phyloP scores from a whole-genome alignment of 768 basidiomycete species.

The Trametes sanguinea region DNA sequence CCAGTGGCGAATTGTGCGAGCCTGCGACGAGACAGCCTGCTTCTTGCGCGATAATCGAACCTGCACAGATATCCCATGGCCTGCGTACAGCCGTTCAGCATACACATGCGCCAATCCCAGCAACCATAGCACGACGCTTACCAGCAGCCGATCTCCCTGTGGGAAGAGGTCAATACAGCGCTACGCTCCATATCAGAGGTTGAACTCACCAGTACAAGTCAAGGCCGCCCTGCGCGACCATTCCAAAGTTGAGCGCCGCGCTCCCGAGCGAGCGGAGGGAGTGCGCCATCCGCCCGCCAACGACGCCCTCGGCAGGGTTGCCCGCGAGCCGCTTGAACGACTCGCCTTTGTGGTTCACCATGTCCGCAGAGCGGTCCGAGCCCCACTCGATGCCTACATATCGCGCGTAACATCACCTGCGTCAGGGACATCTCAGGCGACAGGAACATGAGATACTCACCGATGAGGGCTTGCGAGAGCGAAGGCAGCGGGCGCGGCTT shows the following conservation, averaged over 20 bases:
- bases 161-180: background rate
- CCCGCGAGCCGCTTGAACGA: conserved; percentile 80
- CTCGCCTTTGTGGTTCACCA: conserved; percentile 57
- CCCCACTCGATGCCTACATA: conserved; percentile 83
- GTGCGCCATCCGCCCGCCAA: conserved; percentile 82
- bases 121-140: conserved; percentile 30
- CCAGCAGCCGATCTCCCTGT: conserved; percentile 82
- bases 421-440: background rate
- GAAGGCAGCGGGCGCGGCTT: conserved; percentile 71
- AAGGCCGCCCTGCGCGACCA: conserved; percentile 86
- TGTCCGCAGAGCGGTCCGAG: conserved; percentile 61
- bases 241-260: conserved; percentile 77
- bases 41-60: conserved; percentile 88
- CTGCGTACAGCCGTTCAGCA: conserved; percentile 29
- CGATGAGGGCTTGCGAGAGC: conserved; percentile 72
- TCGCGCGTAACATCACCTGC: conserved; percentile 13
- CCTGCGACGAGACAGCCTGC: conserved; percentile 84
- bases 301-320: conserved; percentile 59
- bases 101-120: background rate
- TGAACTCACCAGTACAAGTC: conserved; percentile 80
- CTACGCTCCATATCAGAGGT: too few relatives aligned
- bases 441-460: conserved; percentile 28
- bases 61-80: conserved; percentile 91
- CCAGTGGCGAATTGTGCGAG: conserved; percentile 46
- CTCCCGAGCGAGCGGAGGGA: conserved; percentile 82